Base-by-base conservation (phyloP, 495 filamentous ascomycete genomes). In the Lasiosphaeria miniovina region DNA sequence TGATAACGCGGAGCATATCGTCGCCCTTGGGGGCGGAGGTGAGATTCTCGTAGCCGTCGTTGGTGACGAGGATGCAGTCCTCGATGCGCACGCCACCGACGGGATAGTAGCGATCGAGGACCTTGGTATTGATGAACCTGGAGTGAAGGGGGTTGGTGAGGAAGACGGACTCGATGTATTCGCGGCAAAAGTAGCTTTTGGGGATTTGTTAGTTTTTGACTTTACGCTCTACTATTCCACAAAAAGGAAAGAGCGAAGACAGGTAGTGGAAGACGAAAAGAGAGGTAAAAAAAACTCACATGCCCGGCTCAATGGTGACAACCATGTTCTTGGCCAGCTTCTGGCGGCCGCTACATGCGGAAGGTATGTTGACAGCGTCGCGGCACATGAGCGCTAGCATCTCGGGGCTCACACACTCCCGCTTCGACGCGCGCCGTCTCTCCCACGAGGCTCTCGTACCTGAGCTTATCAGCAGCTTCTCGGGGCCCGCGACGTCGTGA, bases 1-100 rank as follows among this genome's bases (percentile, higher is more conserved):
- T 69, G 33, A 80, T 69, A 35, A 77, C 57, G 49, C 62, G 54
- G 54, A 80, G 51, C 58, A 78, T 60, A 48, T 75, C 87, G 46
- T 87, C 79, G 0, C 88, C 90, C 73, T 92, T 95, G 0, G 90
- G 90, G 49, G 90, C 91, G 6, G 82, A 86, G 1, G 92, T 96
- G 65, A 97, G 72, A 65, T 93, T 93, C 73, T 95, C 89, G 65
- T 86, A 86, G 32, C 91, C 91, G 38, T 81, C 78, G 33, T 81
- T 77, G 3, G 90, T 96, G 12, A 96, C 85, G 10, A 96, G 77
- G 52, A 96, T 87, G 71, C 92, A 89, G 72, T 96, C 93, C 76
- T 98, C 93, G 61, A 98, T 93, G 40, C 93, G 82, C 35, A 94
- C 91, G 12, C 93, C 93, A 15, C 93, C 93, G 31, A 96, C 85